Evolutionary conservation across 2,329 filamentous ascomycete species (phyloP).

Genomic region (Zymoseptoria pseudotritici): DNA sequence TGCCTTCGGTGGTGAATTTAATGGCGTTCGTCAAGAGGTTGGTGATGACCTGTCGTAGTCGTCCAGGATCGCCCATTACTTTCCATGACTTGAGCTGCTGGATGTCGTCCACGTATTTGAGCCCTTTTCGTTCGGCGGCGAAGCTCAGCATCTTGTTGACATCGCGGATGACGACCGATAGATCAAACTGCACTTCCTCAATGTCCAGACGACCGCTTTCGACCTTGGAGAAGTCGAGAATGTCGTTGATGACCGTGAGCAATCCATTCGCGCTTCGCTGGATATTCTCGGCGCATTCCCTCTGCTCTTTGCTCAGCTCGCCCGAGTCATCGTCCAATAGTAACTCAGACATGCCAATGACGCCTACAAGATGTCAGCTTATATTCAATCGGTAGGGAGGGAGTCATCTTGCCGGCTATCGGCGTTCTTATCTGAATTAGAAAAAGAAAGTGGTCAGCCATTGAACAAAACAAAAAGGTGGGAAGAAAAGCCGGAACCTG

Average conservation of each 20-base stretch:
- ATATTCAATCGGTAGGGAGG: too few species aligned
- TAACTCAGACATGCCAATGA: slow-evolving; percentile 73
- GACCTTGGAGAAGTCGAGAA: slow-evolving; percentile 77
- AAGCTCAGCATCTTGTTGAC: slow-evolving; percentile 84
- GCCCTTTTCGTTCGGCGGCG: slow-evolving; percentile 69
- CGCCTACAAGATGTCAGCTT: slow-evolving; percentile 32
- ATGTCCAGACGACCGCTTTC: slow-evolving; percentile 71
- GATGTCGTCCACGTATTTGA: slow-evolving; percentile 63
- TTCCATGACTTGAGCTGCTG: slow-evolving; percentile 58
- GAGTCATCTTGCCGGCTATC: slow-evolving; percentile 48
- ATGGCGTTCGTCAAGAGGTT: slow-evolving; percentile 72
- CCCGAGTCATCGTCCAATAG: slow-evolving; percentile 54
- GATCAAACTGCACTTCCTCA: slow-evolving; percentile 71
- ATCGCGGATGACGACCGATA: slow-evolving; percentile 66
- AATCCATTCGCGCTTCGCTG: slow-evolving; percentile 73
- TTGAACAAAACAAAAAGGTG: not conserved
- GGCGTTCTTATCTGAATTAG: slow-evolving; percentile 40
- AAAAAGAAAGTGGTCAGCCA: too few species aligned
- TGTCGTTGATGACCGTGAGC: slow-evolving; percentile 84
- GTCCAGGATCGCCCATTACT: slow-evolving; percentile 78
- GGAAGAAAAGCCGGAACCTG: not conserved
- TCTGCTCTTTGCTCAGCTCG: slow-evolving; percentile 58
- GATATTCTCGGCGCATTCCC: slow-evolving; percentile 69
- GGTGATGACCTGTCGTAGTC: slow-evolving; percentile 74
- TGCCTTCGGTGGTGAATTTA: slow-evolving; percentile 64